phyloP scores from a whole-genome alignment of 306 rosid genomes.

The Lupinus albus region DNA sequence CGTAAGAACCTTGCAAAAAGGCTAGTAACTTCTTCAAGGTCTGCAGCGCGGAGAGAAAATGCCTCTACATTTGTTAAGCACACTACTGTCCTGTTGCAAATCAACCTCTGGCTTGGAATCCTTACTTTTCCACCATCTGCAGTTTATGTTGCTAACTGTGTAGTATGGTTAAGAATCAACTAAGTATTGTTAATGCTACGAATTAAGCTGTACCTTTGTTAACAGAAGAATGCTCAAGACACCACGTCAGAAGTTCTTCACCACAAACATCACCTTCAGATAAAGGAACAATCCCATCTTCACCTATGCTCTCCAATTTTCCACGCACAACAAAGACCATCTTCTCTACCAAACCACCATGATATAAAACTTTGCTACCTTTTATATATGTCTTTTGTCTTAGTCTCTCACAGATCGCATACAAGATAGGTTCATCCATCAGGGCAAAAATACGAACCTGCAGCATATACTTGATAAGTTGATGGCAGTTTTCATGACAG shows the following conservation, averaged over 20 bases:
- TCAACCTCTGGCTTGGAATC: conserved; percentile 66
- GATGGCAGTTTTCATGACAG: background rate
- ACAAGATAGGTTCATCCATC: conserved; percentile 78
- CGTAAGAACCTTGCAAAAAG: conserved; percentile 75
- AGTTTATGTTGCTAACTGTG: conserved; percentile 25
- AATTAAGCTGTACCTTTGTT: conserved; percentile 56
- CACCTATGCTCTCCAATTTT: conserved; percentile 69
- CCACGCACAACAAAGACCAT: conserved; percentile 90
- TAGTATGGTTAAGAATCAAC: background rate
- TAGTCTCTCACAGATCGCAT: conserved; percentile 75
- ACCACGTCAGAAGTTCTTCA: conserved; percentile 88
- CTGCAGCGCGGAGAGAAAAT: conserved; percentile 73
- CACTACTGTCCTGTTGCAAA: conserved; percentile 64
- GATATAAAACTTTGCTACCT: conserved; percentile 66
- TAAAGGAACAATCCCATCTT: conserved; percentile 64
- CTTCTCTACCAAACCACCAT: conserved; percentile 73
- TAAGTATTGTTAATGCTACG: background rate
- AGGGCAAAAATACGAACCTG: conserved; percentile 81
- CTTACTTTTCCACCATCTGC: conserved; percentile 61
- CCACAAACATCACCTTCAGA: conserved; percentile 85
- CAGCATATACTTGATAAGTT: background rate
- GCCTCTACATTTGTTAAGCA: conserved; percentile 86
- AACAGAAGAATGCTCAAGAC: conserved; percentile 76
- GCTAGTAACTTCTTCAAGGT: conserved; percentile 84
- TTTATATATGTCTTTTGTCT: conserved; percentile 74